These are phyloP conservation scores for Trichophyton equinum DNA, from an alignment of 2,329 filamentous ascomycete genomes.

Conservation along the genomic window DNA sequence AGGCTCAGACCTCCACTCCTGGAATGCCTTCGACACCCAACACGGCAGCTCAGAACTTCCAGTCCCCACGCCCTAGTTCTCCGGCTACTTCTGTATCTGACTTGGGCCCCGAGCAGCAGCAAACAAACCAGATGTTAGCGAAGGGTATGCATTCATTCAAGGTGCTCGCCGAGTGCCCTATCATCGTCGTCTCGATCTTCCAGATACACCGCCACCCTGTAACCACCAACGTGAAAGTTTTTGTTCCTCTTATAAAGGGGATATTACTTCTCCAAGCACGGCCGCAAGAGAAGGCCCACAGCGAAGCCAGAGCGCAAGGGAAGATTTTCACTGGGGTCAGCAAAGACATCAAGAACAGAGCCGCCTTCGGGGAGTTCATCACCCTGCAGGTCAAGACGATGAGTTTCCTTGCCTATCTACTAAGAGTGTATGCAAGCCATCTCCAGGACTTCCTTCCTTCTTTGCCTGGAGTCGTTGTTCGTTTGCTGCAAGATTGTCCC, in stretches of 20 bases:
- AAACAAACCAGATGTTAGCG: constrained; percentile 65
- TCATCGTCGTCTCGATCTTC: constrained; percentile 97
- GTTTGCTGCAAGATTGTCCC: constrained; percentile 84
- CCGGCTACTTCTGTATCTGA: constrained; percentile 74
- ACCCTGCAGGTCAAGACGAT: constrained; percentile 98
- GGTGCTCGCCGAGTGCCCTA: constrained; percentile 91
- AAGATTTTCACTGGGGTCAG: constrained; percentile 87
- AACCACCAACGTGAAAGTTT: constrained; percentile 71
- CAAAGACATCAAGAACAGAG: constrained; percentile 81
- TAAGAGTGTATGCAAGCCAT: constrained; percentile 76
- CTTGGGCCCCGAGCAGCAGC: constrained; percentile 68
- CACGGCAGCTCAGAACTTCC: constrained; percentile 52
- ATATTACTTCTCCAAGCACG: constrained; percentile 81
- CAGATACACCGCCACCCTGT: constrained; percentile 78
- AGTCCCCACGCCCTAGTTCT: constrained; percentile 80
- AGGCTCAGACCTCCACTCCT: constrained; percentile 36
- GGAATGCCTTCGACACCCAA: constrained; percentile 41
- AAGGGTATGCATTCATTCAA: constrained; percentile 99
- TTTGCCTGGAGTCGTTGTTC: constrained; percentile 78
- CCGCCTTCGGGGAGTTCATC: constrained; percentile 93
- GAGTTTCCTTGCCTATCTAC: constrained; percentile 90
- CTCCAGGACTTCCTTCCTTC: constrained; percentile 76
- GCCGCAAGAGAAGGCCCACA: constrained; percentile 83
- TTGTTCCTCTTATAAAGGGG: constrained; percentile 86
- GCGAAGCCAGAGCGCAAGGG: constrained; percentile 64